A percentile compares a stretch with the other conserved stretches of the same genome.
Conservation (phyloP, 2,329 filamentous ascomycete species). For the Sphaerulina musiva region DNA sequence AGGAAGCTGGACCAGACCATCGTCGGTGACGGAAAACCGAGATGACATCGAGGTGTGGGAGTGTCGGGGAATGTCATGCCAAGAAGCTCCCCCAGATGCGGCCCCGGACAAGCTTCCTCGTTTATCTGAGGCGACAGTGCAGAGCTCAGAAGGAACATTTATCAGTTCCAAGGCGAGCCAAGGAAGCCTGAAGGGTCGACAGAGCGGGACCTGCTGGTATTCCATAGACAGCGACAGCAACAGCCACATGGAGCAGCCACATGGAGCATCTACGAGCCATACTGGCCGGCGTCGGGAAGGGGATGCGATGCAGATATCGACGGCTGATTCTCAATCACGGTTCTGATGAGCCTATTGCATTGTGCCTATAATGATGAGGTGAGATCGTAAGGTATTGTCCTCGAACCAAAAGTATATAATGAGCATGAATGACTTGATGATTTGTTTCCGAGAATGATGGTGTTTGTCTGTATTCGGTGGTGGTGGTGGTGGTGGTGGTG, state of each 20-base stretch:
- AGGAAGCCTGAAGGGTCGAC: neutral
- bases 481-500: too few species aligned
- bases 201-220: slow-evolving; percentile 3
- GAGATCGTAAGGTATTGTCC: too few species aligned
- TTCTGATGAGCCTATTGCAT: too few species aligned
- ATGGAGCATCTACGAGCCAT: neutral
- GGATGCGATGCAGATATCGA: too few species aligned
- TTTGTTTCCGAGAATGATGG: too few species aligned
- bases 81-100: neutral
- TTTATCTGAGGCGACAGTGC: neutral
- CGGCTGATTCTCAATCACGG: too few species aligned
- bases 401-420: too few species aligned
- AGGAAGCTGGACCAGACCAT: neutral
- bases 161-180: neutral
- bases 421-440: too few species aligned
- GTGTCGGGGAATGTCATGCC: neutral
- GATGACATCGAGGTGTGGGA: neutral
- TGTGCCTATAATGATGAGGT: too few species aligned
- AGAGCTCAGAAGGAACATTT: neutral
- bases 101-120: neutral
- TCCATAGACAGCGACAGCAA: neutral
- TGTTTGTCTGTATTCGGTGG: too few species aligned
- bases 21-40: neutral
- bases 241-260: neutral
- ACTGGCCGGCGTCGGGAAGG: too few species aligned